phyloP scores from a whole-genome alignment of 75 land plant species.

The Chamaecyparis obtusa region DNA sequence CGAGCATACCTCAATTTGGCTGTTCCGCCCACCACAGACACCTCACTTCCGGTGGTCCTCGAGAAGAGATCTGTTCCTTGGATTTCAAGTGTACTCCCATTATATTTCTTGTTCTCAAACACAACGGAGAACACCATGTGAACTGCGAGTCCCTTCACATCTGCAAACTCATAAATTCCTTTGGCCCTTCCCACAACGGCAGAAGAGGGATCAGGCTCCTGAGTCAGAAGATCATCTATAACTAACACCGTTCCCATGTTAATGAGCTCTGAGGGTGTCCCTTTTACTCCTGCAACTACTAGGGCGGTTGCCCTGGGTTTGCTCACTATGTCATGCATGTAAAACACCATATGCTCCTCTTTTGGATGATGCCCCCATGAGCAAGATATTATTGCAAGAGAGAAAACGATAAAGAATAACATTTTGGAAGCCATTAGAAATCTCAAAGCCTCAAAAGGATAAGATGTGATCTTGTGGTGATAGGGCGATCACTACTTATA shows the following conservation, averaged over 20 bases:
- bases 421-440: too few relatives aligned
- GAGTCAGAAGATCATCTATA: neutral
- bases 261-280: neutral
- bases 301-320: constrained; percentile 30
- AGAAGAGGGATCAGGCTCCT: neutral
- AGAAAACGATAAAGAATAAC: too few relatives aligned
- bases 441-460: too few relatives aligned
- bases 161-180: neutral
- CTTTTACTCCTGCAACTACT: neutral
- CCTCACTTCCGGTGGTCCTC: constrained; percentile 9
- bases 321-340: constrained; percentile 47
- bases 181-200: neutral
- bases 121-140: neutral
- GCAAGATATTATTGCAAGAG: too few relatives aligned
- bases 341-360: constrained; percentile 19
- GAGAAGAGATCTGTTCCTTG: constrained; percentile 21
- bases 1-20: too few relatives aligned
- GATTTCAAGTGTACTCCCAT: constrained; percentile 22
- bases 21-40: too few relatives aligned
- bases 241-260: neutral
- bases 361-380: too few relatives aligned
- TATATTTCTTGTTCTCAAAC: neutral
- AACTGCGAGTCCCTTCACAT: neutral
- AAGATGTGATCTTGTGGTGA: too few relatives aligned
- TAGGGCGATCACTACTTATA: too few relatives aligned